These are phyloP conservation scores for Aspergillus udagawae DNA, from an alignment of 2,329 filamentous ascomycete species.

Conservation along the genomic window DNA sequence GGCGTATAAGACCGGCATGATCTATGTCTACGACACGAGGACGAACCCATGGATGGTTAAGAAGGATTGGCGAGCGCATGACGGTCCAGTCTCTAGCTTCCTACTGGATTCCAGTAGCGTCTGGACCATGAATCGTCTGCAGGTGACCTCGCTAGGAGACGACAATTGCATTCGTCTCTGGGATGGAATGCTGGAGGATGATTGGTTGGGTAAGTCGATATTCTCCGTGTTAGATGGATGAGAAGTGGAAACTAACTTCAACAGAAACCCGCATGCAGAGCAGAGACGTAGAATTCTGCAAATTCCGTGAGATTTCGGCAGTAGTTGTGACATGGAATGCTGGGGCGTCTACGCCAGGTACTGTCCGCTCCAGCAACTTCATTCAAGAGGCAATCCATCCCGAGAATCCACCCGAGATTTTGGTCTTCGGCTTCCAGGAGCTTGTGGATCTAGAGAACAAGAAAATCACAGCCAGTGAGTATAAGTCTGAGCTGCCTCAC, in stretches of 20 bases:
- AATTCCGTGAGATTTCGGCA: slow-evolving; percentile 75
- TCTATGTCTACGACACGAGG: slow-evolving; percentile 85
- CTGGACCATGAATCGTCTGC: slow-evolving; percentile 77
- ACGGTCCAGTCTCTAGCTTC: slow-evolving; percentile 74
- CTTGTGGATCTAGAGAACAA: slow-evolving; percentile 98
- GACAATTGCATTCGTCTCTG: slow-evolving; percentile 82
- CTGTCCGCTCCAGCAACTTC: slow-evolving; percentile 73
- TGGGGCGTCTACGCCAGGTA: slow-evolving; percentile 87
- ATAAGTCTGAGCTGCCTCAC: not conserved
- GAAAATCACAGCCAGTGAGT: slow-evolving; percentile 82
- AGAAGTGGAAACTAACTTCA: slow-evolving; percentile 14
- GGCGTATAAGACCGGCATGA: slow-evolving; percentile 88
- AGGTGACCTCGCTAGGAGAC: slow-evolving; percentile 80
- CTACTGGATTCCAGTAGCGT: slow-evolving; percentile 74
- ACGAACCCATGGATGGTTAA: slow-evolving; percentile 80
- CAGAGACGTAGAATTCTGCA: slow-evolving; percentile 76
- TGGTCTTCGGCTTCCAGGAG: slow-evolving; percentile 97
- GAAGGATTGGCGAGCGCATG: slow-evolving; percentile 94
- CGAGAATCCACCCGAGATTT: slow-evolving; percentile 78
- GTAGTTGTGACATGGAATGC: slow-evolving; percentile 95
- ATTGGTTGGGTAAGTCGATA: slow-evolving; percentile 67
- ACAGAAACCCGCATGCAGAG: slow-evolving; percentile 78
- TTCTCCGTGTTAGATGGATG: not conserved
- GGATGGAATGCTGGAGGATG: slow-evolving; percentile 90
- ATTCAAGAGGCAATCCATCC: slow-evolving; percentile 73